Conservation (phyloP, 169 alveolate species). For the Blepharisma undulans region DNA sequence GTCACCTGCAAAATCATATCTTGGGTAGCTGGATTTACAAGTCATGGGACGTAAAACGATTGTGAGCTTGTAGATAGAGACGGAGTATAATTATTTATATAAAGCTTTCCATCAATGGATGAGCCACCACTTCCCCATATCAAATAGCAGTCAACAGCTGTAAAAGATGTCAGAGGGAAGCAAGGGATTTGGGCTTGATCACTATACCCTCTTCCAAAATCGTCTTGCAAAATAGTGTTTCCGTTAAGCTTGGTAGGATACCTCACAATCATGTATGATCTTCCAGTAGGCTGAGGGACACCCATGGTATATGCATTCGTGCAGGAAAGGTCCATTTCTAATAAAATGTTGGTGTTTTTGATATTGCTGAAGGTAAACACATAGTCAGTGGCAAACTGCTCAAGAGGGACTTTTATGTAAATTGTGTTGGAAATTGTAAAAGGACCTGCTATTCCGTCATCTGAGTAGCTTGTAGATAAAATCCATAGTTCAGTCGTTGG, state of each 20-base stretch:
- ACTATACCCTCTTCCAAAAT: neutral
- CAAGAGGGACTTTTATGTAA: slow-evolving; percentile 7
- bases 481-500: neutral
- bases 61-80: neutral
- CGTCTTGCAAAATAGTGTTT: neutral
- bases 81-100: neutral
- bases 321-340: neutral
- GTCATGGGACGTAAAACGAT: neutral
- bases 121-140: neutral
- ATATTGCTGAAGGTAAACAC: neutral
- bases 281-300: neutral
- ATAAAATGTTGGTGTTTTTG: neutral
- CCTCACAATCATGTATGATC: neutral
- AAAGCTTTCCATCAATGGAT: neutral
- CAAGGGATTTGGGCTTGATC: neutral
- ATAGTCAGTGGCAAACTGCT: neutral
- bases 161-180: neutral
- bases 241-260: neutral
- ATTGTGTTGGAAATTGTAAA: neutral
- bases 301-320: neutral
- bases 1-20: neutral
- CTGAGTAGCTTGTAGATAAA: neutral
- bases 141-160: neutral
- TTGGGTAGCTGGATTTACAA: neutral
- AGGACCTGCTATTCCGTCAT: neutral